Base-by-base conservation (phyloP, 805 yeast genomes). In the Tetrapisispora arboricola region DNA sequence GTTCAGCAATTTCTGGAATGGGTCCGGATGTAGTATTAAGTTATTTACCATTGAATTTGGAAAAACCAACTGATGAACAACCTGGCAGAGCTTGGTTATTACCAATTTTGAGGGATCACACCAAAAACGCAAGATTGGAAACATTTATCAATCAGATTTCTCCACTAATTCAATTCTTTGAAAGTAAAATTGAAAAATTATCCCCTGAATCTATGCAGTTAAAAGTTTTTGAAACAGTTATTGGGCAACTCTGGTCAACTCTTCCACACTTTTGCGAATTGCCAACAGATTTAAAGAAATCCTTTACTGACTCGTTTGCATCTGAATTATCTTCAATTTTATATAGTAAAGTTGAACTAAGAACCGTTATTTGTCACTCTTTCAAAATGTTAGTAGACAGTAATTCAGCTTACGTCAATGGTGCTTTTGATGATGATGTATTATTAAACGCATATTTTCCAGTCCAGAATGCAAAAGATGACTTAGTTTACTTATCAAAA, bases 21-120 rank as follows among this genome's bases (percentile, higher is more conserved):
- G 98, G 98, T 2, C 96, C 97, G 9, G 94, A 83, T 50, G 75
- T 70, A 11, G 92, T 92, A 2, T 65, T 90, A 45, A 62, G 74
- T 35, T 66, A 73, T 4, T 68, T 92, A 26, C 97, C 99, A 6
- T 68, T 92, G 54, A 86, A 90, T 55, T 69, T 92, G 51, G 68
- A 71, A 24, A 71, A 72, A 35, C 75, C 80, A 5, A 59, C 65
- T 18, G 51, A 66, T 20, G 62, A 65, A 25, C 69, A 71, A 32
- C 72, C 79, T n/a, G 96, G 96, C 35, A 76, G 97, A 58, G 96
- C 96, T 35, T 92, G 97, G 96, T 57, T 92, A 51, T 71, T 92
- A 48, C 98, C 98, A 10, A 59, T 92, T 26, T 71, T 92, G 46
- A 80, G 96, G 65, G 96, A 88, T 53, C 78, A 84, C 53, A 82